Evolutionary conservation across 495 filamentous ascomycete species (phyloP).

Genomic region (Annulohypoxylon nitens): DNA sequence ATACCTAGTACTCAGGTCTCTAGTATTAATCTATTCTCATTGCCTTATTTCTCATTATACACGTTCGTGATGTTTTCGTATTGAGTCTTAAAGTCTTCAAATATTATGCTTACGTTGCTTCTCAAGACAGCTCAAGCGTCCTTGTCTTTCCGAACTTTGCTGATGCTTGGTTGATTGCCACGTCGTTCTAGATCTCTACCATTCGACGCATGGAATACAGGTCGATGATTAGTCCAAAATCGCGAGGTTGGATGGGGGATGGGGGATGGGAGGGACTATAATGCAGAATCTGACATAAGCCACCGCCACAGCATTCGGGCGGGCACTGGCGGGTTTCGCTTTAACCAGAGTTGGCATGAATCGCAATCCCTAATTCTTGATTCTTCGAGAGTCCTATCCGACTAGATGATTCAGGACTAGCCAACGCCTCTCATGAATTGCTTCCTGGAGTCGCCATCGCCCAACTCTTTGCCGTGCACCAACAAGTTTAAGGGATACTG

Average conservation of each 20-base stretch:
- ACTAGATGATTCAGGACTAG: not conserved
- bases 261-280: not conserved
- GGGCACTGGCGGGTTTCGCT: not conserved
- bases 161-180: slow-evolving; percentile 5
- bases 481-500: not conserved
- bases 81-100: not conserved
- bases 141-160: not conserved
- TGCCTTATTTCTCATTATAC: no score
- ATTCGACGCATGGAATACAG: not conserved
- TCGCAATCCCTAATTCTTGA: not conserved
- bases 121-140: not conserved
- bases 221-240: not conserved
- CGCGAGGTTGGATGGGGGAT: slow-evolving; percentile 1
- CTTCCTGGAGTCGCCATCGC: not conserved
- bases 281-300: not conserved
- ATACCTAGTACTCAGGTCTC: not conserved
- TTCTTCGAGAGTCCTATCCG: not conserved
- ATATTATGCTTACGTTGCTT: not conserved
- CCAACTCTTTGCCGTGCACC: not conserved
- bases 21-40: not conserved
- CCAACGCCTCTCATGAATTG: not conserved
- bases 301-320: not conserved
- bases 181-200: slow-evolving; percentile 2
- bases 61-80: no score
- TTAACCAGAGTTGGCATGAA: not conserved